These are phyloP conservation scores for Xylaria sp. DNA, from an alignment of 2,329 filamentous ascomycete species.

Conservation along the genomic window DNA sequence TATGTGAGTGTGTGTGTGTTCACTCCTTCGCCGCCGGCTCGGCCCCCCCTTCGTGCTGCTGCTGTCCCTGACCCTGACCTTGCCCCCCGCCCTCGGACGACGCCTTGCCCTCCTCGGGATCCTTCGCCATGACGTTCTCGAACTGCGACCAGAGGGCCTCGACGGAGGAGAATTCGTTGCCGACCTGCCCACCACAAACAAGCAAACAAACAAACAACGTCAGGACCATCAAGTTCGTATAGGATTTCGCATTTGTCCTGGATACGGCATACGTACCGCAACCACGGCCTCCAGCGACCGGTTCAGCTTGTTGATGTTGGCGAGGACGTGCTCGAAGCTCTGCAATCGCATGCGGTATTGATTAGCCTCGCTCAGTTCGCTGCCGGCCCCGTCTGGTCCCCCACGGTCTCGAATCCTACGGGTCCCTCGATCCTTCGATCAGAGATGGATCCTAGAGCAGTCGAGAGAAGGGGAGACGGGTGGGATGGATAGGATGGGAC, in stretches of 20 bases:
- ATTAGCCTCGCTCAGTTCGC: background rate
- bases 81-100: constrained; percentile 27
- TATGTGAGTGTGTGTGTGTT: constrained; percentile 8
- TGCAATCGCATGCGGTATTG: constrained; percentile 33
- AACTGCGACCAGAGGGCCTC: constrained; percentile 98
- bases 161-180: constrained; percentile 96
- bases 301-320: constrained; percentile 95
- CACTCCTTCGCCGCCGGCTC: constrained; percentile 9
- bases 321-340: constrained; percentile 86
- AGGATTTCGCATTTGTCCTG: too few species aligned
- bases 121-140: constrained; percentile 89
- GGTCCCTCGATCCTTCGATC: too few species aligned
- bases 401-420: too few species aligned
- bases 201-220: background rate
- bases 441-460: background rate
- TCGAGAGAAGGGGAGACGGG: background rate
- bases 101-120: constrained; percentile 44
- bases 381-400: background rate
- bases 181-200: constrained; percentile 58
- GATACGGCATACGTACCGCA: constrained; percentile 58
- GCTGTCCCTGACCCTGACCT: constrained; percentile 33
- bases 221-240: too few species aligned
- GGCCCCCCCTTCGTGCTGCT: constrained; percentile 30
- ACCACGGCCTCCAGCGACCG: constrained; percentile 89
- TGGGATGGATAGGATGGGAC: background rate